Evolutionary conservation across 768 basidiomycete genomes (phyloP).

Genomic region (Podaxis sp.): DNA sequence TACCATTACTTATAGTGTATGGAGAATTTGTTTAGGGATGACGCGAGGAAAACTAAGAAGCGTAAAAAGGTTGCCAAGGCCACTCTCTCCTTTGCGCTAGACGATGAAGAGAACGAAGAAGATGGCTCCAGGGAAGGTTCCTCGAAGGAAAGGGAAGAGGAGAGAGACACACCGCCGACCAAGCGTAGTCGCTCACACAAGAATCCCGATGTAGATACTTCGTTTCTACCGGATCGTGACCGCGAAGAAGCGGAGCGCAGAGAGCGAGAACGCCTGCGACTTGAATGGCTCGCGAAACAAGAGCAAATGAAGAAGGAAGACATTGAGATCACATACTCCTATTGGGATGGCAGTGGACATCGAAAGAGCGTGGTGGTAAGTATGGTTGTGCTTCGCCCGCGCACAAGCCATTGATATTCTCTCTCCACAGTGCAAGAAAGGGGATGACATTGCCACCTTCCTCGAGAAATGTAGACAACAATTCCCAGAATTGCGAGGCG

Average conservation of each 20-base stretch:
- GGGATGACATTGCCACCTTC: conserved; percentile 83
- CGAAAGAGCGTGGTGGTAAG: conserved; percentile 86
- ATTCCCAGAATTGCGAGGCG: conserved; percentile 86
- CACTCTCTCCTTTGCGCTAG: conserved; percentile 88
- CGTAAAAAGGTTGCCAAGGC: conserved; percentile 87
- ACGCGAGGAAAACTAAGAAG: conserved; percentile 85
- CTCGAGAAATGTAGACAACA: conserved; percentile 92
- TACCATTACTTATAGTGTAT: conserved; percentile 65
- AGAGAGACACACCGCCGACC: conserved; percentile 43
- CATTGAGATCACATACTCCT: conserved; percentile 94
- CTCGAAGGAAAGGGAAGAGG: conserved; percentile 37
- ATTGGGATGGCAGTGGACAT: conserved; percentile 98
- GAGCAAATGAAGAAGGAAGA: conserved; percentile 64
- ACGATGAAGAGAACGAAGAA: conserved; percentile 64
- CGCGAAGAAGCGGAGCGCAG: conserved; percentile 90
- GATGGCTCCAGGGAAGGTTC: conserved; percentile 30
- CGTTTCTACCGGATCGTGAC: conserved; percentile 96
- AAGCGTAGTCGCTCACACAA: conserved; percentile 87
- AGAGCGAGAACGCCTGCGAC: conserved; percentile 83
- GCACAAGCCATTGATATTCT: not conserved
- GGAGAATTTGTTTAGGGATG: conserved; percentile 87
- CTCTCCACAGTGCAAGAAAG: conserved; percentile 85
- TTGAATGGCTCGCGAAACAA: conserved; percentile 83
- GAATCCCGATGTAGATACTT: conserved; percentile 96
- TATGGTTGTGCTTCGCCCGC: conserved; percentile 15